Conservation (phyloP, 805 yeast genomes). For the Scheffersomyces amazonensis region DNA sequence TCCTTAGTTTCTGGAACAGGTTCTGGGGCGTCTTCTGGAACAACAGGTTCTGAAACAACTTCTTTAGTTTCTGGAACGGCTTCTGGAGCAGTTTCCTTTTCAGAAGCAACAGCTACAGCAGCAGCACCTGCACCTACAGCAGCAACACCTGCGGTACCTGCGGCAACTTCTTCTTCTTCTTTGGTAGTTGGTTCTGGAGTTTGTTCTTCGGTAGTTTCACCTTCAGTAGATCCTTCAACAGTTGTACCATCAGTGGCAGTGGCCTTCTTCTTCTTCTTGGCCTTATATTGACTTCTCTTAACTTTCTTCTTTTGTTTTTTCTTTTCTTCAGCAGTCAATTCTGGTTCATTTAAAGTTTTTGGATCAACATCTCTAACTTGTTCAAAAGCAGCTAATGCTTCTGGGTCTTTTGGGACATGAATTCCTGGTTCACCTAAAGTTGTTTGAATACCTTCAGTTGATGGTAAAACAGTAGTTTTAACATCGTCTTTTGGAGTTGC, state of each 20-base stretch:
- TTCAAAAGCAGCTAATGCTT: conserved; percentile 62
- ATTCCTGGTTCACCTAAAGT: conserved; percentile 74
- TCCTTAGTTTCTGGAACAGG: conserved; percentile 6
- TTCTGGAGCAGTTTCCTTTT: conserved; percentile 12
- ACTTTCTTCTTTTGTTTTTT: conserved; percentile 44
- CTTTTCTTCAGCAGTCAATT: conserved; percentile 30
- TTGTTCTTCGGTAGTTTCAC: conserved; percentile 13
- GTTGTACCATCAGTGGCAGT: conserved; percentile 9
- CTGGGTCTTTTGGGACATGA: conserved; percentile 59
- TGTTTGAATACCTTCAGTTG: conserved; percentile 28
- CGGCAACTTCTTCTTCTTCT: conserved; percentile 6
- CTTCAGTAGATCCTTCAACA: conserved; percentile 13
- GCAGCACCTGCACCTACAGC: conserved; percentile 12
- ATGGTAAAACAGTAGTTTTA: conserved; percentile 37
- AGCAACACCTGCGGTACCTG: conserved; percentile 10
- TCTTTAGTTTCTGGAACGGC: conserved; percentile 9
- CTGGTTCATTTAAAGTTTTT: conserved; percentile 48
- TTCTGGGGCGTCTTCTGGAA: conserved; percentile 4
- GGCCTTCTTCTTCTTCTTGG: conserved; percentile 34
- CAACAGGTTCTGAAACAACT: conserved; percentile 7
- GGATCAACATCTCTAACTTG: conserved; percentile 50
- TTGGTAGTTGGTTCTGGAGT: conserved; percentile 19
- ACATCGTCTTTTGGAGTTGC: conserved; percentile 10
- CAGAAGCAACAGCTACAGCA: conserved; percentile 11
- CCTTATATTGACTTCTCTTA: conserved; percentile 41